These are phyloP conservation scores for Melanomma pulvis-pyrius DNA, from an alignment of 495 filamentous ascomycete species.

Conservation along the genomic window DNA sequence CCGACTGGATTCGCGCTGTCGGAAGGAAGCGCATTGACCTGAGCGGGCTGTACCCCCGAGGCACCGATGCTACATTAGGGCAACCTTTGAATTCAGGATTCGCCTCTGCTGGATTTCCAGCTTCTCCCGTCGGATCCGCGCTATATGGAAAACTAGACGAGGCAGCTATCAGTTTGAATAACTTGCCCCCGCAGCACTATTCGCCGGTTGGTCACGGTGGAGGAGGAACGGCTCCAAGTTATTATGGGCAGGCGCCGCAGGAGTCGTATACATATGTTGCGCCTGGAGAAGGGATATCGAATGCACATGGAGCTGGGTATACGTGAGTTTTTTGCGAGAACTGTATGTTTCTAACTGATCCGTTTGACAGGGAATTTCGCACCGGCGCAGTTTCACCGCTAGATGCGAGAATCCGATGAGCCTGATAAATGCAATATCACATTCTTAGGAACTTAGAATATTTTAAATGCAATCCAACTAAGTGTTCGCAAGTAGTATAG, in stretches of 20 bases:
- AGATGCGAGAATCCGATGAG: background rate
- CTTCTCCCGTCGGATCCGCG: background rate
- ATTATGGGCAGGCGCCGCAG: background rate
- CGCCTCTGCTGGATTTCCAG: background rate
- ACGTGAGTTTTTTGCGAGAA: background rate
- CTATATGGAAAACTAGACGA: background rate
- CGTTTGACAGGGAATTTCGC: background rate
- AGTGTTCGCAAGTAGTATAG: no score
- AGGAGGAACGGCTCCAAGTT: background rate
- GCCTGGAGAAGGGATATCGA: background rate
- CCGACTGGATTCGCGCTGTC: constrained; percentile 5
- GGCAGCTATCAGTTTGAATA: constrained; percentile 2
- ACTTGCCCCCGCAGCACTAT: background rate
- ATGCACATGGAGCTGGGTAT: background rate
- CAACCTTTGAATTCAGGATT: background rate
- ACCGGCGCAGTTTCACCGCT: background rate
- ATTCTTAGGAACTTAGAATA: no score
- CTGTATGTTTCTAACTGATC: background rate
- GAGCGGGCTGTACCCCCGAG: background rate
- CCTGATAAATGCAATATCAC: no score
- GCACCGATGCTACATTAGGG: background rate
- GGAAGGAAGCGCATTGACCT: constrained; percentile 8
- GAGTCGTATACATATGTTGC: background rate
- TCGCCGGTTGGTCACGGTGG: background rate
- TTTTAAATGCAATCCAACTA: no score